Evolutionary conservation across 1,139 yeast genomes (phyloP).

Genomic region (Yamadazyma siamensis): DNA sequence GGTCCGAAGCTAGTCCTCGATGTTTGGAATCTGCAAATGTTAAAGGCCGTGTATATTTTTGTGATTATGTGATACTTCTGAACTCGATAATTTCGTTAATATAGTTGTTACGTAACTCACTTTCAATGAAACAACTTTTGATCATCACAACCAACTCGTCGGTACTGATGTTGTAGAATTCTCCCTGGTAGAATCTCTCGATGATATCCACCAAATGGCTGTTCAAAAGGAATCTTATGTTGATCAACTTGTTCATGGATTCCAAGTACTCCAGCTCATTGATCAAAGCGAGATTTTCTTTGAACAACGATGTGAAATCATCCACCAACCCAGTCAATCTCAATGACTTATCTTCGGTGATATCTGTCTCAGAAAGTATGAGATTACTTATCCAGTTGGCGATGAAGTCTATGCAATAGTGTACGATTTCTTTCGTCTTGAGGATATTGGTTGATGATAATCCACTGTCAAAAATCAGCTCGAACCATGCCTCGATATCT

Average conservation of each 20-base stretch:
- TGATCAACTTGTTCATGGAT: constrained; percentile 41
- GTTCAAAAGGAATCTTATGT: constrained; percentile 44
- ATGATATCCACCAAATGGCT: constrained; percentile 66
- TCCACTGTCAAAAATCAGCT: constrained; percentile 19
- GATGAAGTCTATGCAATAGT: constrained; percentile 27
- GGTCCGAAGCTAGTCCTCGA: too few species aligned
- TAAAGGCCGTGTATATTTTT: background rate
- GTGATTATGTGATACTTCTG: constrained; percentile 16
- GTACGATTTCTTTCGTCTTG: constrained; percentile 26
- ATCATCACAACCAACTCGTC: constrained; percentile 62
- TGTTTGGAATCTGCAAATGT: background rate
- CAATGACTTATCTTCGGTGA: constrained; percentile 35
- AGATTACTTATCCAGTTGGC: constrained; percentile 28
- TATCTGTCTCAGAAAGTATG: constrained; percentile 28
- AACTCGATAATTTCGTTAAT: constrained; percentile 54
- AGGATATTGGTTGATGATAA: constrained; percentile 24
- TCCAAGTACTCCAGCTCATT: constrained; percentile 19
- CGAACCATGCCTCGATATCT: constrained; percentile 20
- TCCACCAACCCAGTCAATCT: constrained; percentile 26
- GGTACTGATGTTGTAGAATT: constrained; percentile 66
- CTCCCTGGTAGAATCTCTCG: constrained; percentile 69
- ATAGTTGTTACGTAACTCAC: constrained; percentile 59
- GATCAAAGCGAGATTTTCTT: constrained; percentile 13
- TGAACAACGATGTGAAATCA: constrained; percentile 17
- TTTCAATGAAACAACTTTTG: constrained; percentile 62